phyloP scores from a whole-genome alignment of 2,329 filamentous ascomycete species.

The Calonectria pauciramosa region DNA sequence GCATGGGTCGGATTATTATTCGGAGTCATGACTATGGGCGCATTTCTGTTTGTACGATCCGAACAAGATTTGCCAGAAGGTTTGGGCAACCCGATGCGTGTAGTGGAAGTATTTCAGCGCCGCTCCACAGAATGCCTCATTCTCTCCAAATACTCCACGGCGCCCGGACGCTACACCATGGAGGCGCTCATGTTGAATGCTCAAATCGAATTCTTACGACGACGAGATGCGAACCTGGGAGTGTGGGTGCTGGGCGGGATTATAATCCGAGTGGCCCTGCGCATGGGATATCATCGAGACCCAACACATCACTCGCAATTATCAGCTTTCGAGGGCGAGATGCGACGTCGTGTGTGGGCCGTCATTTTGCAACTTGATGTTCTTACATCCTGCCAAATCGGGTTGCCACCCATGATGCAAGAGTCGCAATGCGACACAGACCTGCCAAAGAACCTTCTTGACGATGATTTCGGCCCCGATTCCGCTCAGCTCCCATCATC shows the following conservation, averaged over 20 bases:
- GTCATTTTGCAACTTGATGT: constrained; percentile 32
- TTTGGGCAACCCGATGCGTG: constrained; percentile 24
- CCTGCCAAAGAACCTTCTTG: constrained; percentile 25
- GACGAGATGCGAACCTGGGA: constrained; percentile 31
- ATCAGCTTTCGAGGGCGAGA: constrained; percentile 33
- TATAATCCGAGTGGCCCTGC: constrained; percentile 32
- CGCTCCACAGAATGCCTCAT: constrained; percentile 37
- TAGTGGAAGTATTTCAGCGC: constrained; percentile 26
- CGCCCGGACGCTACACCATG: constrained; percentile 10
- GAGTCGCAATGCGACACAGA: constrained; percentile 30
- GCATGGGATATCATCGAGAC: constrained; percentile 41
- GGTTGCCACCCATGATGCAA: constrained; percentile 32
- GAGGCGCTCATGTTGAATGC: constrained; percentile 36
- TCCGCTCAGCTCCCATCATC: constrained; percentile 26
- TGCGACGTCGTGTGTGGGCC: constrained; percentile 36
- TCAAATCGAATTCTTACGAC: constrained; percentile 30
- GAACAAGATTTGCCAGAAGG: constrained; percentile 27
- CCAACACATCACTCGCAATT: constrained; percentile 25
- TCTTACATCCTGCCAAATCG: constrained; percentile 32
- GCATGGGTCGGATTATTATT: constrained; percentile 36
- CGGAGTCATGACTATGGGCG: constrained; percentile 30
- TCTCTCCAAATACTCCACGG: constrained; percentile 31
- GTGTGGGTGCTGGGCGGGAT: constrained; percentile 33
- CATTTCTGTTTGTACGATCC: constrained; percentile 29
- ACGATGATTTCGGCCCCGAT: constrained; percentile 32